phyloP scores from a whole-genome alignment of 169 alveolate genomes.

The Plasmodium blacklocki region DNA sequence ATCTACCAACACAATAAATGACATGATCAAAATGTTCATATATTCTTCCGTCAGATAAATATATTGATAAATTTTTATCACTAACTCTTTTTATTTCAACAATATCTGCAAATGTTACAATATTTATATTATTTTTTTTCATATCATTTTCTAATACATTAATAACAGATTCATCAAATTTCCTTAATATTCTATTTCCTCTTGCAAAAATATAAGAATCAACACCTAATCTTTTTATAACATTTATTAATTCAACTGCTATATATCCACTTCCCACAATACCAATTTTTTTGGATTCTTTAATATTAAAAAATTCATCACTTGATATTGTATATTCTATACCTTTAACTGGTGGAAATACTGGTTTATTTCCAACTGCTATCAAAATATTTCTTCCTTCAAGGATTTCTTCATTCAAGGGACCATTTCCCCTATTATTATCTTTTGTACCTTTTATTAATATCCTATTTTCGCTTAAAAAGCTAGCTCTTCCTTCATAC shows the following conservation, averaged over 20 bases:
- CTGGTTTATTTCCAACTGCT: constrained; percentile 92
- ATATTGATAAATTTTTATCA: constrained; percentile 90
- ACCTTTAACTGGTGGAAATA: constrained; percentile 85
- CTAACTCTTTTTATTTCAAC: constrained; percentile 88
- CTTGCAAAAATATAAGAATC: constrained; percentile 90
- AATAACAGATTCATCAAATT: constrained; percentile 72
- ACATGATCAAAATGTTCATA: constrained; percentile 86
- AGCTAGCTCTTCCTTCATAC: constrained; percentile 66
- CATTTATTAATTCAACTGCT: constrained; percentile 95
- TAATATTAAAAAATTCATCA: constrained; percentile 93
- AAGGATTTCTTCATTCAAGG: constrained; percentile 27
- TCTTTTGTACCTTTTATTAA: constrained; percentile 19
- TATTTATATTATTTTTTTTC: constrained; percentile 74
- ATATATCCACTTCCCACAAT: constrained; percentile 96
- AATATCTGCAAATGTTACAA: constrained; percentile 91
- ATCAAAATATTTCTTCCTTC: constrained; percentile 86
- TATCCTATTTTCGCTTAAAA: constrained; percentile 30
- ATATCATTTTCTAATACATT: constrained; percentile 92
- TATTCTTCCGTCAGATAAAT: constrained; percentile 93
- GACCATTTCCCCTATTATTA: constrained; percentile 15
- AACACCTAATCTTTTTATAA: constrained; percentile 91
- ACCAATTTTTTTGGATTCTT: constrained; percentile 92
- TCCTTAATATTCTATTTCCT: constrained; percentile 78
- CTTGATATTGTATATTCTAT: constrained; percentile 87
- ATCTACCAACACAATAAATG: constrained; percentile 72